These are phyloP conservation scores for Ceratopteris richardii DNA, from an alignment of 75 land plant genomes.

Conservation along the genomic window DNA sequence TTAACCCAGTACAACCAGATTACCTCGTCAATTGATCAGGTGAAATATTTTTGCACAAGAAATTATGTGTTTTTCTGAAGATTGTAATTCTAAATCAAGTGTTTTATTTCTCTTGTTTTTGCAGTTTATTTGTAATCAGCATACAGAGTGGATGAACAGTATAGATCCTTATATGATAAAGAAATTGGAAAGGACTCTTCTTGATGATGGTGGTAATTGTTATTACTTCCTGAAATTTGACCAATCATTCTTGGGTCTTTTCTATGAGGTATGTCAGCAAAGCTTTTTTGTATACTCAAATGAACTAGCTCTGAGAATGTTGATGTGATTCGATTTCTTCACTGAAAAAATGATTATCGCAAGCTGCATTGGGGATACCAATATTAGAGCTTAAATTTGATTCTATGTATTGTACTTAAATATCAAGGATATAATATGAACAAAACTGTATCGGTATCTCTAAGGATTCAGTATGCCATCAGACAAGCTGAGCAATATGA, in stretches of 20 bases:
- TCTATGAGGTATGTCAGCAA: slow-evolving; percentile 17
- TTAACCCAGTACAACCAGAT: slow-evolving; percentile 17
- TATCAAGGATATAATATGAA: too few relatives aligned
- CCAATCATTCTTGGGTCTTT: slow-evolving; percentile 12
- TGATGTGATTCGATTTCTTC: too few relatives aligned
- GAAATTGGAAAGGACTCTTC: slow-evolving; percentile 12
- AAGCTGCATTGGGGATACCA: too few relatives aligned
- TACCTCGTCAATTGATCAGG: slow-evolving; percentile 21
- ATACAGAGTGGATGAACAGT: slow-evolving; percentile 20
- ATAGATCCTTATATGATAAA: slow-evolving; percentile 15
- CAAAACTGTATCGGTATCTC: too few relatives aligned
- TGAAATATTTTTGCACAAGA: slow-evolving; percentile 2
- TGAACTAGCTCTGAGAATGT: background rate
- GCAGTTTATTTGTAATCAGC: slow-evolving; percentile 21
- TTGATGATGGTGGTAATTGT: slow-evolving; percentile 26
- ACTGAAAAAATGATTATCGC: too few relatives aligned
- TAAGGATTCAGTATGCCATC: too few relatives aligned
- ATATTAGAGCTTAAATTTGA: too few relatives aligned
- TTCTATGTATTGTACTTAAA: too few relatives aligned
- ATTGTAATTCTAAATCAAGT: background rate
- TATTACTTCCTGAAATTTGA: slow-evolving; percentile 19
- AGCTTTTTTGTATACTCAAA: background rate
- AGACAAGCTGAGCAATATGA: too few relatives aligned
- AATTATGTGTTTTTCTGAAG: background rate
- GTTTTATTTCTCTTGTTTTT: background rate